Base-by-base conservation (phyloP, 2,329 filamentous ascomycete genomes). In the Iodosphaeria phyllophila region DNA sequence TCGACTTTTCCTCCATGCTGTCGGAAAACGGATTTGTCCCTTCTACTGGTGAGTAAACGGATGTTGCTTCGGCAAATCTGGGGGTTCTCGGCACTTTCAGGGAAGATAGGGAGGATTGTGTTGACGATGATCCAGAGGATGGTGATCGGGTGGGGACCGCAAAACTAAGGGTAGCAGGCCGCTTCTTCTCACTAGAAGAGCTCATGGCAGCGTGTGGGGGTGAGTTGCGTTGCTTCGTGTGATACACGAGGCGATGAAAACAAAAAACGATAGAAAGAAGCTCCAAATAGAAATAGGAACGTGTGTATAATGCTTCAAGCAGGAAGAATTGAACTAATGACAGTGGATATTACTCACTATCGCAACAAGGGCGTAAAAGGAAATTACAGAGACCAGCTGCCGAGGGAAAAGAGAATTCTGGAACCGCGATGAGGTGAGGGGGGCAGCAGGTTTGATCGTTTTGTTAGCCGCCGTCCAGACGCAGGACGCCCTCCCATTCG, bases 21-120 rank as follows among this genome's bases (percentile, higher is more conserved):
- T 72, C 63, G 38, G 59, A 57, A 39, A 77, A 76, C 6, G 69
- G 67, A 16, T 60, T 58, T 29, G 47, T 47, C 24, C 53, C 54
- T 32, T 83, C 74, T 41, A 82, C 57, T 20, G 78, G 78, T 23
- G 78, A 84, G 54, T 83, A 60, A 25, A 84, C 71, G 15, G 75
- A 65, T 16, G 78, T 86, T 22, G 76, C 77, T 56, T 84, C 78
- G 28, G 74, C 75, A 42, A 86, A 86, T 42, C 78, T 73, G 39
- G 78, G 74, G 38, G 74, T 75, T 42, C 78, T 65, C 32, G 74
- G 74, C 19, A 65, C 58, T 52, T 76, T 78, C 34, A 70, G 52
- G 10, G 65, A 70, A 22, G 54, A 58, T 34, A 54, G 52, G 29
- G 61, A 61, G 15, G 62, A 64, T 19, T n/a, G n/a, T n/a, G n/a